Base-by-base conservation (phyloP, 2,329 filamentous ascomycete genomes). In the Fusarium subtropicale region DNA sequence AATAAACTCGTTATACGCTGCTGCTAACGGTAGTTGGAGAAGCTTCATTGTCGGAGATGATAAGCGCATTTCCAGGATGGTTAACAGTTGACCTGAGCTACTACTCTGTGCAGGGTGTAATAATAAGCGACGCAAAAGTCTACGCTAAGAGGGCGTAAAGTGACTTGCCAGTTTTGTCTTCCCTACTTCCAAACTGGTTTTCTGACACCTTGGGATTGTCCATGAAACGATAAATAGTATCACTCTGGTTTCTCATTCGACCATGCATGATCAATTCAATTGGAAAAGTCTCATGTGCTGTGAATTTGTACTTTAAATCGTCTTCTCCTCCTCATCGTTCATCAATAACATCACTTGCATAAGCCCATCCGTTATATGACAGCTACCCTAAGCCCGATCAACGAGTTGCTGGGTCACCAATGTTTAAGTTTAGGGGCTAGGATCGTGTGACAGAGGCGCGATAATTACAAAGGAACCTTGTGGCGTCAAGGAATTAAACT, bases 401-500 rank as follows among this genome's bases (percentile, higher is more conserved):
- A 31, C 20, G n/a, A 61, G 52, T 47, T 38, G 44, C 44, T 38
- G 12, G 36, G 39, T 15, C 30, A 46, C 20, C 39, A 26, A 41
- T 30, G 26, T 46, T 38, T 45, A 36, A 52, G 55, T 31, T 48
- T 16, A 28, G 18, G 36, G 5, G 9, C 31, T 6, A 38, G 47
- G 24, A 34, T 30, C 20, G 38, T 48, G 34, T 33, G 15, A 24
- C 31, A 56, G 22, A 62, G 39, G 22, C 39, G 38, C 20, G 34
- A 41, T 28, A 31, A 39, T 33, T 30, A 45, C 22, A 38, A 66
- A 24, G 22, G 44, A 22, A 24, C 31, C 36, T 38, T 24, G 62
- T 59, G 66, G 66, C 66, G 66, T 50, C 36, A 58, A 63, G 61
- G 44, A 36, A 47, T 42, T n/a, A 45, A 45, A 46, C 38, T 56